Base-by-base conservation (phyloP, 2,329 filamentous ascomycete species). In the Pezicula carpinea region DNA sequence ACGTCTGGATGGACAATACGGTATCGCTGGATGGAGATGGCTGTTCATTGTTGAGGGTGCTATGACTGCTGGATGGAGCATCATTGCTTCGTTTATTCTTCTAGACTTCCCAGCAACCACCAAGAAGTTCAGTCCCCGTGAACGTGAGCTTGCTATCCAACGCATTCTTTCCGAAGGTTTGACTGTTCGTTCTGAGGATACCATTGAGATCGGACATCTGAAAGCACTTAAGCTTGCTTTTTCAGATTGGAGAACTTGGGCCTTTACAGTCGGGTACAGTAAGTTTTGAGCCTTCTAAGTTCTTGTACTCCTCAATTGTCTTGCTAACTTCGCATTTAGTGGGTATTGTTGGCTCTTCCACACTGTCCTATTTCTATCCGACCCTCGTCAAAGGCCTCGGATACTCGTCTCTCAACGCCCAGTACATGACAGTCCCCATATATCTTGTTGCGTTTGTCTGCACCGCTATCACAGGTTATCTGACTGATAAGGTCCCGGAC, bases 331-430 rank as follows among this genome's bases (percentile, higher is more conserved):
- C 4, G 14, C 13, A 13, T 3, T 10, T 34, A 29, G 29, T 39
- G 43, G 34, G n/a, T 2, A 46, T 71, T 39, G 68, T 69, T 34
- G 70, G 71, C 13, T 70, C 68, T 7, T 70, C 69, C 1, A 77
- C 75, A 0, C 64, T 77, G 13, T 72, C 69, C 3, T 79, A 78
- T 63, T 78, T 78, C 58, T 77, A 77, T 53, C 74, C 74, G 0
- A 75, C 73, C 0, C 64, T 77, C 6, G 73, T 78, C 39, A 61
- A 69, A n/a, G 72, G 70, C 2, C 67, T 79, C 0, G 74, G 74
- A 17, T 79, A 76, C 53, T 68, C 61, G 2, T 61, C 64, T 4
- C 61, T 66, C 15, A 66, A 66, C 36, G 71, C 73, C 0, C 74
- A 77, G 49, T 76, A 76, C 62, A 76, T 44, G 41, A 34, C 32